Base-by-base conservation (phyloP, 2,329 filamentous ascomycete species). In the Diaporthe eres region DNA sequence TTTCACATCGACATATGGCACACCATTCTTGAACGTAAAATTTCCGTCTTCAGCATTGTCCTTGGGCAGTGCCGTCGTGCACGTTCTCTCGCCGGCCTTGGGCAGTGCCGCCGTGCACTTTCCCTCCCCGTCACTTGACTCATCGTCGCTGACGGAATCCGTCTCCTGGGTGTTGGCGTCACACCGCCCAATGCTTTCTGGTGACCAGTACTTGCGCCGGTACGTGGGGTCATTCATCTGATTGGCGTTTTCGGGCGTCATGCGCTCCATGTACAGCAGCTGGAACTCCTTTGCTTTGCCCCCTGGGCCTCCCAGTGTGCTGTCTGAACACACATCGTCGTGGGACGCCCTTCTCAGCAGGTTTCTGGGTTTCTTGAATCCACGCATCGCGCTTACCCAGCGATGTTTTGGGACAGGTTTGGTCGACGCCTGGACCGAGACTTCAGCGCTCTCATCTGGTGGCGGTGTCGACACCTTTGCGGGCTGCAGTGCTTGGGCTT, bases 191-290 rank as follows among this genome's bases (percentile, higher is more conserved):
- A 68, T 8, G 31, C 63, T 68, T n/a, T 68, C 63, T 22, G 44
- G 44, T 1, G 63, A 68, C 63, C 63, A 68, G 13, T 53, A 53
- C 47, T 68, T 31, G 47, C 63, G 63, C 31, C 63, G 28, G 13
- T 51, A 68, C 19, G 15, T 19, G 47, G 63, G 44, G 13, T 39
- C 31, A 4, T 17, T 53, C 28, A 68, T 7, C 6, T 68, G 44
- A 8, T 47, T 47, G 2, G 12, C 12, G 13, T 68, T 68, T 12
- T 68, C 63, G 22, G 28, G 17, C 12, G 63, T 68, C 44, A 68
- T 68, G 22, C 31, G 63, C 42, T 25, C 63, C 63, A 68, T 68
- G 13, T 34, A 68, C 13, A 68, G 31, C 28, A 68, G 63, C 44
- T 34, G 53, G 47, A 68, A 68, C 34, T 65, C 61, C 2, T 51